Percentiles rank a stretch among this genome's conserved stretches.
Conservation (phyloP, 108 stramenopile species). For the Cyclotella atomus region DNA sequence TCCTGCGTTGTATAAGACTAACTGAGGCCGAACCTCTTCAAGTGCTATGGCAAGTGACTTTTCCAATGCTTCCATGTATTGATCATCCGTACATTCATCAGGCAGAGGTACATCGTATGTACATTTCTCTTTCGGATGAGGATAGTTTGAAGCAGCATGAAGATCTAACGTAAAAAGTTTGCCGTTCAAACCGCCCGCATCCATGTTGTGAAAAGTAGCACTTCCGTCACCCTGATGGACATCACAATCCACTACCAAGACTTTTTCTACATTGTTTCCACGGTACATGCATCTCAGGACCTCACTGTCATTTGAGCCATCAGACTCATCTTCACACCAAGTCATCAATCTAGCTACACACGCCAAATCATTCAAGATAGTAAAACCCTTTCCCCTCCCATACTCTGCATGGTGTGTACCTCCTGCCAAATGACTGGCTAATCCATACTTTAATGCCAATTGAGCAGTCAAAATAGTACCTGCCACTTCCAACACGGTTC, state of each 20-base stretch:
- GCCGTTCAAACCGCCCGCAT: slow-evolving; percentile 18
- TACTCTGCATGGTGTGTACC: slow-evolving; percentile 85
- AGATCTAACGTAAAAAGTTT: slow-evolving; percentile 70
- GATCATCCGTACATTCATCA: slow-evolving; percentile 58
- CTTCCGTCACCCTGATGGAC: slow-evolving; percentile 81
- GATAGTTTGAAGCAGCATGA: slow-evolving; percentile 81
- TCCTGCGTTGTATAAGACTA: slow-evolving; percentile 87
- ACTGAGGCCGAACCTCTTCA: slow-evolving; percentile 58
- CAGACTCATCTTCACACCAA: slow-evolving; percentile 38
- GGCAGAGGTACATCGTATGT: slow-evolving; percentile 70
- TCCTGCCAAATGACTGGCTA: slow-evolving; percentile 79
- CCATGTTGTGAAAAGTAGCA: slow-evolving; percentile 28
- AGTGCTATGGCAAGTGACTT: slow-evolving; percentile 56
- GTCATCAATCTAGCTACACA: slow-evolving; percentile 65
- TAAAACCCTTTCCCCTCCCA: slow-evolving; percentile 72
- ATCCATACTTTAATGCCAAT: slow-evolving; percentile 73
- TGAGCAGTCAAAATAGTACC: slow-evolving; percentile 77
- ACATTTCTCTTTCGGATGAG: slow-evolving; percentile 59
- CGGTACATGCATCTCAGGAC: slow-evolving; percentile 31
- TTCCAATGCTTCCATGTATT: slow-evolving; percentile 57
- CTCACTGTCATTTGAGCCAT: not conserved
- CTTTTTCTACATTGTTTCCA: slow-evolving; percentile 48
- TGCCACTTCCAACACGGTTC: slow-evolving; percentile 77
- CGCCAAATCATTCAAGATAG: slow-evolving; percentile 82
- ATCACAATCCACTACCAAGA: slow-evolving; percentile 85